Base-by-base conservation (phyloP, 768 basidiomycete genomes). In the Boletellus emodensis region DNA sequence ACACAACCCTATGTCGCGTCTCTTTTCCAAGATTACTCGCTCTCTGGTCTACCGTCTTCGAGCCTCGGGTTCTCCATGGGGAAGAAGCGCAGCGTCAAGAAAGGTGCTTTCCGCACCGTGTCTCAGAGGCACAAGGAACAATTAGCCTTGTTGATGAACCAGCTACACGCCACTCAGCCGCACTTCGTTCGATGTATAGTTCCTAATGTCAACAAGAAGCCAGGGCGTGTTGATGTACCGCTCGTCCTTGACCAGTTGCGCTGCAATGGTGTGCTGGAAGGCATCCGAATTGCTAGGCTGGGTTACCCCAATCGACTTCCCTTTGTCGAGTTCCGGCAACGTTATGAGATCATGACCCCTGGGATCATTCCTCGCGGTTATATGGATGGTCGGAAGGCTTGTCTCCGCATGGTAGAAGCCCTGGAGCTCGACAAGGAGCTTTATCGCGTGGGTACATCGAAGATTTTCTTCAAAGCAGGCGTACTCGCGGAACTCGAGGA, bases 141-240 rank as follows among this genome's bases (percentile, higher is more conserved):
- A 64, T 80, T 99, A 8, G 75, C 86, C 9, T 88, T 89, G 60
- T 77, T 99, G 45, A 95, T 99, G 91, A 66, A 72, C 3, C 96
- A 98, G 61, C 77, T 99, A 11, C 83, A 88, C 49, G 82, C 91
- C 2, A 99, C 96, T 0, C 94, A 97, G 60, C 96, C 96, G 1
- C 96, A 99, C 67, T 99, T 99, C 68, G 90, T 99, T 12, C 81
- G 96, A 22, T 99, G 96, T 63, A 99, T 99, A 60, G 95, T 99
- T 2, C 96, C 96, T 2, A 99, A 99, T 60, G 73, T 78, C 17
- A 74, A 83, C 70, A 98, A 98, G 77, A 90, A 89, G 62, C 92
- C 96, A 0, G 89, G 88, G 6, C 81, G 88, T 39, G 79, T 99
- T 55, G 94, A 96, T 60, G 89, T 93, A 1, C 95, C 95, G 0